Evolutionary conservation across 139 green algal genomes (phyloP).

Genomic region (Picochlorum sp.): DNA sequence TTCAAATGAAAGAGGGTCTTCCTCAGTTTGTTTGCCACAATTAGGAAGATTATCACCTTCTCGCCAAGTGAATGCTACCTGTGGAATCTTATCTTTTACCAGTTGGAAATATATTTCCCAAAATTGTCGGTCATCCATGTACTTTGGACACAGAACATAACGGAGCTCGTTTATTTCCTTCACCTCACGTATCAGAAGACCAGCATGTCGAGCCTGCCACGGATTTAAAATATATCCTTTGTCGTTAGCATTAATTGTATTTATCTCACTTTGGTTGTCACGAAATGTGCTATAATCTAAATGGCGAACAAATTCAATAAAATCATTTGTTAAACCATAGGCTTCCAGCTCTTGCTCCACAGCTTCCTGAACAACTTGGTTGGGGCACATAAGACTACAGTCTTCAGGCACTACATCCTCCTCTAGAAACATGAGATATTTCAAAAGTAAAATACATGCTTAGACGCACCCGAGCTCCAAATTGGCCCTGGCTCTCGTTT

Average conservation of each 20-base stretch:
- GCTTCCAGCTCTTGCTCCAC: not conserved
- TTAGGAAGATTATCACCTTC: conserved; percentile 8
- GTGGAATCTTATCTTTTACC: conserved; percentile 22
- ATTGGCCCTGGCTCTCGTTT: not conserved
- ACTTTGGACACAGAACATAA: conserved; percentile 66
- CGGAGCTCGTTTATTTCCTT: conserved; percentile 71
- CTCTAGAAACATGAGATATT: not conserved
- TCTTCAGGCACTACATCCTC: too few relatives aligned
- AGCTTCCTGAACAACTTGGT: not conserved
- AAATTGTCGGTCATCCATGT: conserved; percentile 66
- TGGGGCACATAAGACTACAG: too few relatives aligned
- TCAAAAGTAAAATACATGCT: not conserved
- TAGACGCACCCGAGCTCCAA: not conserved
- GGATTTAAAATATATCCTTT: conserved; percentile 25
- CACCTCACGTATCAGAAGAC: conserved; percentile 40
- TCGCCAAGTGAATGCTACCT: conserved; percentile 8
- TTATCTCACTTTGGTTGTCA: not conserved
- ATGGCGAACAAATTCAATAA: conserved; percentile 29
- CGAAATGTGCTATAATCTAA: conserved; percentile 49
- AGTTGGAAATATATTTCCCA: conserved; percentile 76
- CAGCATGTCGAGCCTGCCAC: conserved; percentile 59
- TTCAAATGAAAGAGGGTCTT: conserved; percentile 1
- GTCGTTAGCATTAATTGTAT: not conserved
- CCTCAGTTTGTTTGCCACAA: not conserved
- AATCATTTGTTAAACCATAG: conserved; percentile 33